Conservation (phyloP, 2,329 filamentous ascomycete genomes). For the Magnaporthiopsis incrustans region DNA sequence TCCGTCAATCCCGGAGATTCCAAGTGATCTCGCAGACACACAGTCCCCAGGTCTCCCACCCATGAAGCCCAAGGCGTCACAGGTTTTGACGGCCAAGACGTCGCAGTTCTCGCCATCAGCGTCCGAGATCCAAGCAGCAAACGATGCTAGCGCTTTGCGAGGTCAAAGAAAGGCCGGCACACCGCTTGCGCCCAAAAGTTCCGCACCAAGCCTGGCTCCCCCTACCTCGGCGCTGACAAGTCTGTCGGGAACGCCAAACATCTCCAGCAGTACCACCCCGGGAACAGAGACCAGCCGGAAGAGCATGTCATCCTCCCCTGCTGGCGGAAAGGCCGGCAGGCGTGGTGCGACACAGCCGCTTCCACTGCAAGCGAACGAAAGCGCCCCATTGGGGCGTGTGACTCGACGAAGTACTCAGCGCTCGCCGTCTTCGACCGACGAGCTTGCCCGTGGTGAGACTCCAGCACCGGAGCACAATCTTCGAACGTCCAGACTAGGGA, state of each 20-base stretch:
- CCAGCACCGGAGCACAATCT: slow-evolving; percentile 28
- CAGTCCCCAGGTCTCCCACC: not conserved
- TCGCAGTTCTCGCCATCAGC: not conserved
- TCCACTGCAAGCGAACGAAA: slow-evolving; percentile 13
- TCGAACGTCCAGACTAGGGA: slow-evolving; percentile 15
- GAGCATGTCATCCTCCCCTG: slow-evolving; percentile 22
- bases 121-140: not conserved
- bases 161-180: not conserved
- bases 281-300: slow-evolving; percentile 23
- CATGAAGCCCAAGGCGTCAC: not conserved
- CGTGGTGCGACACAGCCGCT: slow-evolving; percentile 16
- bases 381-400: slow-evolving; percentile 7
- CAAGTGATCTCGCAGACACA: not conserved
- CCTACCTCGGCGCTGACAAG: slow-evolving; percentile 31
- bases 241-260: slow-evolving; percentile 29
- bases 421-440: slow-evolving; percentile 35
- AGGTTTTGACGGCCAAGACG: not conserved
- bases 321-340: slow-evolving; percentile 21
- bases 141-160: not conserved
- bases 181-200: slow-evolving; percentile 3
- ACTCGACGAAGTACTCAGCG: slow-evolving; percentile 17
- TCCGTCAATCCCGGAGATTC: not conserved
- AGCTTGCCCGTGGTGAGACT: slow-evolving; percentile 30
- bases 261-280: slow-evolving; percentile 28
- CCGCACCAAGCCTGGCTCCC: slow-evolving; percentile 1